These are phyloP conservation scores for Syncephalastrum contaminatum DNA, from an alignment of 371 early-diverging fungal genomes.

Conservation along the genomic window DNA sequence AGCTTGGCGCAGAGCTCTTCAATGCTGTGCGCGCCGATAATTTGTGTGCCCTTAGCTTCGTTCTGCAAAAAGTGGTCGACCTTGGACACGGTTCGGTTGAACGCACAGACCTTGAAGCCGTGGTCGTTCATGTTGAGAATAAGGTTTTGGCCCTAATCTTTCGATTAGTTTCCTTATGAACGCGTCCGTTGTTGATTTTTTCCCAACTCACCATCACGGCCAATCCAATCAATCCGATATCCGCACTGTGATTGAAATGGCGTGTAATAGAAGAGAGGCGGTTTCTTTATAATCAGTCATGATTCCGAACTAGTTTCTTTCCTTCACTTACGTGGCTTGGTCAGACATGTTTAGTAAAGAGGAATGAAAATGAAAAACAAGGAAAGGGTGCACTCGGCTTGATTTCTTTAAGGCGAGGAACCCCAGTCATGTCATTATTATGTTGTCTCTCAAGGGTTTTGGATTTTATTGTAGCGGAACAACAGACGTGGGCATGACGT, in stretches of 20 bases:
- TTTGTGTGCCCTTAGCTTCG: slow-evolving; percentile 95
- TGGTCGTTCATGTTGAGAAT: slow-evolving; percentile 98
- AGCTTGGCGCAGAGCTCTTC: slow-evolving; percentile 91
- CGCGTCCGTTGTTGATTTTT: neutral
- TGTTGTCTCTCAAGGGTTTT: no score
- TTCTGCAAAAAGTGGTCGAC: slow-evolving; percentile 93
- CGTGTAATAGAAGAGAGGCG: neutral
- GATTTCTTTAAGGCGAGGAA: no score
- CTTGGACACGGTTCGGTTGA: slow-evolving; percentile 96
- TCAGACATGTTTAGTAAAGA: slow-evolving; percentile 7
- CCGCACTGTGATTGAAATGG: slow-evolving; percentile 70
- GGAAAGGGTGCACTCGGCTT: no score
- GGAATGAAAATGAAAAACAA: no score
- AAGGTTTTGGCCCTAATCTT: slow-evolving; percentile 92
- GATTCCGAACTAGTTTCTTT: no score
- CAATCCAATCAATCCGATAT: slow-evolving; percentile 99
- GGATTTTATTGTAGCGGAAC: no score
- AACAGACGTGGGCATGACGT: no score
- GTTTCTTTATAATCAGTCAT: no score
- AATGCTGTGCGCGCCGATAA: slow-evolving; percentile 92
- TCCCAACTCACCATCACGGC: slow-evolving; percentile 92
- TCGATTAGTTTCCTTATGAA: neutral
- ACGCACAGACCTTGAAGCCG: slow-evolving; percentile 92
- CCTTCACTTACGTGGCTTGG: slow-evolving; percentile 13
- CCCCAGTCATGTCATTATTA: no score